Conservation (phyloP, 805 yeast species). For the Saturnispora quitensis region DNA sequence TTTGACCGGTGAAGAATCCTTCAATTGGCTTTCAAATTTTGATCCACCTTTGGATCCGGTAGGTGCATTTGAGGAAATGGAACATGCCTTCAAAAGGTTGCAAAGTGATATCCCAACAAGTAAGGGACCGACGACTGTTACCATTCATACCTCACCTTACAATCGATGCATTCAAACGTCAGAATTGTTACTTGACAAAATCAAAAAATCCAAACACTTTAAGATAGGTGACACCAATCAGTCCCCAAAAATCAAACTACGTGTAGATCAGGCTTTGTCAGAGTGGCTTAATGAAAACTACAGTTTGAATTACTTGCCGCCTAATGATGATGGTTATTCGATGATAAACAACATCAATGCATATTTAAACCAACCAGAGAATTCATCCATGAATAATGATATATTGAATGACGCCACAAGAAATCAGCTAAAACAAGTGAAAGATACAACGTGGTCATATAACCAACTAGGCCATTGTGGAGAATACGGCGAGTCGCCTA, state of each 20-base stretch:
- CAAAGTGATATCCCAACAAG: slow-evolving; percentile 17
- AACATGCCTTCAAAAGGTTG: slow-evolving; percentile 20
- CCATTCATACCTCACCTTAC: slow-evolving; percentile 36
- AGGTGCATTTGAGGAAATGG: slow-evolving; percentile 21
- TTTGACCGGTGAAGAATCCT: slow-evolving; percentile 13
- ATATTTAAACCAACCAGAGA: slow-evolving; percentile 24
- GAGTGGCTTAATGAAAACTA: slow-evolving; percentile 37
- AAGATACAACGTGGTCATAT: slow-evolving; percentile 27
- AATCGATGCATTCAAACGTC: slow-evolving; percentile 36
- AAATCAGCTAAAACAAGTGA: slow-evolving; percentile 13
- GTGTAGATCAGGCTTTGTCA: slow-evolving; percentile 33
- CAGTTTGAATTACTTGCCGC: slow-evolving; percentile 32
- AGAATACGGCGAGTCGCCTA: slow-evolving; percentile 33
- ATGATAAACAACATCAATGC: slow-evolving; percentile 31
- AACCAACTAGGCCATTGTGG: slow-evolving; percentile 35
- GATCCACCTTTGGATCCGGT: slow-evolving; percentile 28
- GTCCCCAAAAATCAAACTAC: slow-evolving; percentile 17
- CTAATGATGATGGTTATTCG: slow-evolving; percentile 37
- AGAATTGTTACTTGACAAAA: slow-evolving; percentile 21
- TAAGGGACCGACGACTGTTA: slow-evolving; percentile 12
- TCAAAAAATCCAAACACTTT: slow-evolving; percentile 8
- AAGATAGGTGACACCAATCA: background rate
- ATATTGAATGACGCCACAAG: slow-evolving; percentile 16
- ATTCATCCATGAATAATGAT: slow-evolving; percentile 11
- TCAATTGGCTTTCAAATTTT: slow-evolving; percentile 27